Conservation (phyloP, 306 rosid species). For the Calophaca sinica region DNA sequence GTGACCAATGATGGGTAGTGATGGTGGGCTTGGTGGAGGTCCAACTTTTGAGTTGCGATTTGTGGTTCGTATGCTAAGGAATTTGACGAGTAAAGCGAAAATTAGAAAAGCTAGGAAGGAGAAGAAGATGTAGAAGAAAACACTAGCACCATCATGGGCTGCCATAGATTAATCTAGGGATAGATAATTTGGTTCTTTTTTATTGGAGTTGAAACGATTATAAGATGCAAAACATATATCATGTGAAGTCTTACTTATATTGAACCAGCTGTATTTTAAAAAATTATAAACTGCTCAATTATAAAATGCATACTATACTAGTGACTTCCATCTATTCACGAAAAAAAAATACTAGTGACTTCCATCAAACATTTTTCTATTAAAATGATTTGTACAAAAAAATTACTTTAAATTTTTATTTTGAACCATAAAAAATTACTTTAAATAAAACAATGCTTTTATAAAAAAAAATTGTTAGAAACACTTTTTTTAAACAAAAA, state of each 20-base stretch:
- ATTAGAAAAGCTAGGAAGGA: constrained; percentile 37
- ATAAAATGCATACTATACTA: too few species aligned
- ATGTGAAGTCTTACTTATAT: neutral
- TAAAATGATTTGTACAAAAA: too few species aligned
- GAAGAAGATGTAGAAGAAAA: constrained; percentile 24
- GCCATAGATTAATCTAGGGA: constrained; percentile 20
- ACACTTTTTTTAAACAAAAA: too few species aligned
- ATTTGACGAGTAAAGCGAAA: constrained; percentile 28
- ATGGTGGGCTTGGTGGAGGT: constrained; percentile 56
- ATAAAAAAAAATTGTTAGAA: too few species aligned
- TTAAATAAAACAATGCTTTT: too few species aligned
- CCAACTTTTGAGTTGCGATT: constrained; percentile 19
- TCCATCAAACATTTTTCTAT: too few species aligned
- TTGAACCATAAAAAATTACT: too few species aligned
- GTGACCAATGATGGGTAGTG: constrained; percentile 61
- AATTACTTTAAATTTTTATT: too few species aligned
- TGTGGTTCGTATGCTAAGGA: neutral
- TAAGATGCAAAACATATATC: neutral
- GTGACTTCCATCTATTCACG: too few species aligned
- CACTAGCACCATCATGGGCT: neutral
- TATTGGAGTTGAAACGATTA: neutral
- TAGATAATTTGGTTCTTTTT: neutral
- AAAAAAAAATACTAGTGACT: too few species aligned
- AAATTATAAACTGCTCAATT: too few species aligned
- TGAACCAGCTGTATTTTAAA: neutral